Percentiles rank a stretch among this genome's conserved stretches.
These are phyloP conservation scores for Ligustrum vulgare DNA, from an alignment of 257 asterid species.

Conservation along the genomic window DNA sequence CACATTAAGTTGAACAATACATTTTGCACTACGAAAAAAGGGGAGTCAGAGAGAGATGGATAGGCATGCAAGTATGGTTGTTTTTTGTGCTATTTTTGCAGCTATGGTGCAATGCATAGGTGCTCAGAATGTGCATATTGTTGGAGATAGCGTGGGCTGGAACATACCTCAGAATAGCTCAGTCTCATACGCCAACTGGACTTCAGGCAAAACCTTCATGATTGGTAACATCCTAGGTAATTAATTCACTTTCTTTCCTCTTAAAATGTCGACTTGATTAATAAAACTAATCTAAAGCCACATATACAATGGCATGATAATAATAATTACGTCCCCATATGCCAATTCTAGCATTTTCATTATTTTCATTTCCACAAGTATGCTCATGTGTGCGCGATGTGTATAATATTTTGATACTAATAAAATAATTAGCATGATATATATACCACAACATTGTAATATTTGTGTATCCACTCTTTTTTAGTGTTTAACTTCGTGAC, in stretches of 20 bases:
- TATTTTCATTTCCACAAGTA: too few relatives aligned
- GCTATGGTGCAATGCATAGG: conserved; percentile 18
- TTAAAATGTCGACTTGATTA: too few relatives aligned
- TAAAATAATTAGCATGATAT: too few relatives aligned
- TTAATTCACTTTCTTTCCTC: background rate
- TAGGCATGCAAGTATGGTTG: background rate
- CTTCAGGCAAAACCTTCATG: conserved; percentile 31
- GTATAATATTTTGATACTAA: too few relatives aligned
- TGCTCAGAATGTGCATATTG: conserved; percentile 35
- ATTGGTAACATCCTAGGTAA: conserved; percentile 44
- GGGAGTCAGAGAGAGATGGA: conserved; percentile 13
- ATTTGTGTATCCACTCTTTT: background rate
- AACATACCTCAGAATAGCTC: conserved; percentile 26
- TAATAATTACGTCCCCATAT: too few relatives aligned
- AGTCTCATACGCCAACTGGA: conserved; percentile 37
- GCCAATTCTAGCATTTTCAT: too few relatives aligned
- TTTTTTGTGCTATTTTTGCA: conserved; percentile 21
- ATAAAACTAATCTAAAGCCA: too few relatives aligned
- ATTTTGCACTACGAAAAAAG: background rate
- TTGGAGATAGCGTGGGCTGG: conserved; percentile 48
- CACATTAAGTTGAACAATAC: background rate
- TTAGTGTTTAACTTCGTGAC: conserved; percentile 44
- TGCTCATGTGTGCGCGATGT: too few relatives aligned
- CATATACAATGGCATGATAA: too few relatives aligned
- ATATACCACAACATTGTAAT: too few relatives aligned